Evolutionary conservation across 306 rosid species (phyloP).

Genomic region (Trifolium subterraneum): DNA sequence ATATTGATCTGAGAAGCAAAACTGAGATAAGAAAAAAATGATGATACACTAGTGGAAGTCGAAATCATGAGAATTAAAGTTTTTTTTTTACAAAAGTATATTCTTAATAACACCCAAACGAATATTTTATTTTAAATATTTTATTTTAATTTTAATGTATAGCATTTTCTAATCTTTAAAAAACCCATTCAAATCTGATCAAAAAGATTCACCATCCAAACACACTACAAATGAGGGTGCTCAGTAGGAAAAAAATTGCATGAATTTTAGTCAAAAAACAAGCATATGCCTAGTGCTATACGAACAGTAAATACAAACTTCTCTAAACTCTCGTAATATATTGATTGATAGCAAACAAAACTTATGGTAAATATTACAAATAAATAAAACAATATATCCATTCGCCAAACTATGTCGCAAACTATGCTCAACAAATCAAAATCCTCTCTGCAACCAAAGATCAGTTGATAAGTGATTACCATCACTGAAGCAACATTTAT

Average conservation of each 20-base stretch:
- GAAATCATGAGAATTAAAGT: too few species aligned
- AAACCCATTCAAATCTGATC: too few species aligned
- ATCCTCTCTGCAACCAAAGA: not conserved
- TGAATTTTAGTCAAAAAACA: not conserved
- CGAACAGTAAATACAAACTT: not conserved
- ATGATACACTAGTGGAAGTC: too few species aligned
- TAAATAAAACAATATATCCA: constrained; percentile 18
- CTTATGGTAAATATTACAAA: constrained; percentile 1
- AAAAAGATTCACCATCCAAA: not conserved
- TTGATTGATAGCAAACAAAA: not conserved
- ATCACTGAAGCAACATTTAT: not conserved
- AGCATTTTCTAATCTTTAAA: too few species aligned
- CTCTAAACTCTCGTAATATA: not conserved
- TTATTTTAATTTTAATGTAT: too few species aligned
- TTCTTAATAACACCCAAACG: too few species aligned
- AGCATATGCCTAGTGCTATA: not conserved
- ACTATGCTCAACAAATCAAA: constrained; percentile 21
- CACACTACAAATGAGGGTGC: not conserved
- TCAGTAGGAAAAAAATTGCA: not conserved
- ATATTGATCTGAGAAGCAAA: too few species aligned
- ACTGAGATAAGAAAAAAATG: too few species aligned
- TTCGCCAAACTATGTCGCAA: not conserved
- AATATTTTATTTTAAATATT: too few species aligned
- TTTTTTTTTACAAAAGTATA: too few species aligned
- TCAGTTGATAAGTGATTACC: not conserved